These are phyloP conservation scores for Myrica gale DNA, from an alignment of 306 rosid genomes.

Conservation along the genomic window DNA sequence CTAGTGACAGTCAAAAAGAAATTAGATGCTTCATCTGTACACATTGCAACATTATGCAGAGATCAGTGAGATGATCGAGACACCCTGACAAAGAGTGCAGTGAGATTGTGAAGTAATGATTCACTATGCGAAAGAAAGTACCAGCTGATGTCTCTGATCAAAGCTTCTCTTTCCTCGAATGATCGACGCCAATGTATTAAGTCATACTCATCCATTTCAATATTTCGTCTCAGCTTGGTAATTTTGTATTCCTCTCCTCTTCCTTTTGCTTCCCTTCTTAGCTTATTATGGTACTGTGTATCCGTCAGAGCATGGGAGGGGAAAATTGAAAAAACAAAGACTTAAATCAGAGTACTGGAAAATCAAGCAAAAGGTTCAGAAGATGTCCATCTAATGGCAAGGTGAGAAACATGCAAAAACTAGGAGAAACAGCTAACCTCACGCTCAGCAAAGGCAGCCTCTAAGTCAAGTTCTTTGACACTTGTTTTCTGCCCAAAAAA, in stretches of 20 bases:
- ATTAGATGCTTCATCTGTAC: neutral
- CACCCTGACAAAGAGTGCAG: neutral
- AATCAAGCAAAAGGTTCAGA: neutral
- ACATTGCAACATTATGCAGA: neutral
- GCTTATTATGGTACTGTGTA: constrained; percentile 59
- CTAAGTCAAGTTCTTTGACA: constrained; percentile 86
- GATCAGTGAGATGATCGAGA: neutral
- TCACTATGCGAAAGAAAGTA: constrained; percentile 25
- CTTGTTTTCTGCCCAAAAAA: constrained; percentile 69
- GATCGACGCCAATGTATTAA: constrained; percentile 89
- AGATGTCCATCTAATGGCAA: neutral
- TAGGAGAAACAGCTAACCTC: constrained; percentile 50
- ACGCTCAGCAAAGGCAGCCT: constrained; percentile 84
- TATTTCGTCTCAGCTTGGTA: constrained; percentile 62
- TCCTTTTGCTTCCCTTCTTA: constrained; percentile 56
- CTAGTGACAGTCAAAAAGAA: neutral
- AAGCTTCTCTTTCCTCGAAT: constrained; percentile 84
- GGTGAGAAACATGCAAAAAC: neutral
- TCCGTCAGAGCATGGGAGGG: constrained; percentile 9
- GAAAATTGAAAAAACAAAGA: neutral
- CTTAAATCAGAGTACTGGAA: constrained; percentile 1
- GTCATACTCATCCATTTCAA: constrained; percentile 97
- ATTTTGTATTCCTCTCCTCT: constrained; percentile 81
- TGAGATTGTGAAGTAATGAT: neutral
- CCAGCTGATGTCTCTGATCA: constrained; percentile 94